Percentiles rank a stretch among this genome's conserved stretches.
Conservation (phyloP, 306 rosid species). For the Purshia tridentata region DNA sequence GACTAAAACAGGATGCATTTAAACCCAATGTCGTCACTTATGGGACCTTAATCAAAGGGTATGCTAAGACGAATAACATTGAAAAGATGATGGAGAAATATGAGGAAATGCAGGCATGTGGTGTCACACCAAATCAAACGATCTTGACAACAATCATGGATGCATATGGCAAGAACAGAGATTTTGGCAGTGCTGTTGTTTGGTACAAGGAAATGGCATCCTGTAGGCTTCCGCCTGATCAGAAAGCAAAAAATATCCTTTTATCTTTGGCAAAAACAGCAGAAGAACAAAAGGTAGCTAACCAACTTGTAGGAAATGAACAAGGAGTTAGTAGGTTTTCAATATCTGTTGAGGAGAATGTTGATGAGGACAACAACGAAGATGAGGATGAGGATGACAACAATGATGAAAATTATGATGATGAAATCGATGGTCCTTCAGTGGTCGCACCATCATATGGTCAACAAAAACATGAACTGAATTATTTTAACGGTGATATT, state of each 20-base stretch:
- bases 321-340: constrained; percentile 27
- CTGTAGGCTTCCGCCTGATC: constrained; percentile 62
- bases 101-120: constrained; percentile 65
- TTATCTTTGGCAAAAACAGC: constrained; percentile 69
- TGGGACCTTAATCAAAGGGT: constrained; percentile 83
- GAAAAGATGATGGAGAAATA: constrained; percentile 66
- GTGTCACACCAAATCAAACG: constrained; percentile 64
- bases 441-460: constrained; percentile 11
- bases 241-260: constrained; percentile 82
- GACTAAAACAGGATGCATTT: constrained; percentile 70
- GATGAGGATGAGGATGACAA: constrained; percentile 24
- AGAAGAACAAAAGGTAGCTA: constrained; percentile 57
- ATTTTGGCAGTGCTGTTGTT: constrained; percentile 69
- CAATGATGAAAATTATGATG: neutral
- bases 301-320: constrained; percentile 45
- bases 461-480: constrained; percentile 18
- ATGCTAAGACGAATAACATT: constrained; percentile 61
- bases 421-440: constrained; percentile 14
- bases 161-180: constrained; percentile 74
- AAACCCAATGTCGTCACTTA: constrained; percentile 80
- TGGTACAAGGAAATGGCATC: constrained; percentile 90
- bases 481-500: constrained; percentile 20
- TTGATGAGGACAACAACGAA: constrained; percentile 35
- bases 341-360: constrained; percentile 27
- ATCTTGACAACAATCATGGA: constrained; percentile 86